Conservation (phyloP, 2,329 filamentous ascomycete species). For the Phialophora chinensis region DNA sequence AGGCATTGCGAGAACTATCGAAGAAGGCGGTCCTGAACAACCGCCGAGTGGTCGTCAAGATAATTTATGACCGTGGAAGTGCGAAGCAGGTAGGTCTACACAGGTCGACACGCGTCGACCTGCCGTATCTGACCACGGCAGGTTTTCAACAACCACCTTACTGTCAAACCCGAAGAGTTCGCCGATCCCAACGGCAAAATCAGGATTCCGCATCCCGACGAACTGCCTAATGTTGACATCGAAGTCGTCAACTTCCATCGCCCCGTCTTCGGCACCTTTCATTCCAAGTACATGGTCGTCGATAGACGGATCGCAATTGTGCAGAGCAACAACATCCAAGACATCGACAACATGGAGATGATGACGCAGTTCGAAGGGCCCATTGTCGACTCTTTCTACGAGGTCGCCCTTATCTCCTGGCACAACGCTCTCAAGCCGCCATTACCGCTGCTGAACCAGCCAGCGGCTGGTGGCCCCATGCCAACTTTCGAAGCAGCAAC, state of each 20-base stretch:
- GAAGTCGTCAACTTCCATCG: conserved; percentile 76
- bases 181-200: conserved; percentile 59
- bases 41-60: conserved; percentile 68
- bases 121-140: conserved; percentile 35
- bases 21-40: conserved; percentile 65
- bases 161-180: conserved; percentile 64
- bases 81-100: conserved; percentile 58
- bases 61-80: conserved; percentile 76
- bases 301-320: conserved; percentile 73
- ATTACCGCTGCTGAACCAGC: conserved; percentile 61
- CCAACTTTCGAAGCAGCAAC: conserved; percentile 37
- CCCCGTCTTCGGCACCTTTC: conserved; percentile 74
- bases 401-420: conserved; percentile 76
- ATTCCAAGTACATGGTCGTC: conserved; percentile 78
- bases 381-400: conserved; percentile 77
- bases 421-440: conserved; percentile 65
- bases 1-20: conserved; percentile 71
- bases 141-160: conserved; percentile 65
- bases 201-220: conserved; percentile 64
- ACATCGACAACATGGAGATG: conserved; percentile 84
- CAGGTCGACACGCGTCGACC: conserved; percentile 49
- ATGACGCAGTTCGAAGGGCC: conserved; percentile 76
- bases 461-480: conserved; percentile 49
- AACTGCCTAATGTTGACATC: conserved; percentile 74
- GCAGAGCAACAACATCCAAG: conserved; percentile 78